Conservation (phyloP, 75 land plant genomes). For the Cryptomeria japonica region DNA sequence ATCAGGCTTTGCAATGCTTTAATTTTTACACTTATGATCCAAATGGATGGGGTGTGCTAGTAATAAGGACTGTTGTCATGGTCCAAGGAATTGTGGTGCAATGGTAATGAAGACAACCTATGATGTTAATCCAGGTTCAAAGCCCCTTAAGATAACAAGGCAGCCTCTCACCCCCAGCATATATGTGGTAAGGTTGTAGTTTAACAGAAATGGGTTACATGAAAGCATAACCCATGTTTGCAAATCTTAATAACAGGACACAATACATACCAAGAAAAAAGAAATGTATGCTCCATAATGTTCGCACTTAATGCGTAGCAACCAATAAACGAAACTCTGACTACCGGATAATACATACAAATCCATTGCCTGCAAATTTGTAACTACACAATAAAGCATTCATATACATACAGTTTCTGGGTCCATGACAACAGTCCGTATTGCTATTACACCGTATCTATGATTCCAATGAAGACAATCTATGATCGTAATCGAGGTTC, state of each 20-base stretch:
- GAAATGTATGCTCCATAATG: neutral
- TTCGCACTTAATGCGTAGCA: neutral
- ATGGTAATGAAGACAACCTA: neutral
- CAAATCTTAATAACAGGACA: neutral
- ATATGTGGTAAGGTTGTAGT: neutral
- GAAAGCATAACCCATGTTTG: neutral
- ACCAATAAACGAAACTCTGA: neutral
- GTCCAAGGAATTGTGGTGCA: too few relatives aligned
- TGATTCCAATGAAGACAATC: too few relatives aligned
- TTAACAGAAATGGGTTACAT: neutral
- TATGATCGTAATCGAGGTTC: too few relatives aligned
- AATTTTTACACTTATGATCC: too few relatives aligned
- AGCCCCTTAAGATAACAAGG: neutral
- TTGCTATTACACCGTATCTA: too few relatives aligned
- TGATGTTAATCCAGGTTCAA: neutral
- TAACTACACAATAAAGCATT: too few relatives aligned
- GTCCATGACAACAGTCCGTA: too few relatives aligned
- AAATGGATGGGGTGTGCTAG: too few relatives aligned
- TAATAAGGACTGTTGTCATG: too few relatives aligned
- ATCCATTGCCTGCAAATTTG: slow-evolving; percentile 47
- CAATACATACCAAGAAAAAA: neutral
- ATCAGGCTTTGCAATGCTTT: neutral
- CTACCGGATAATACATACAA: neutral
- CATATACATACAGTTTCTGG: too few relatives aligned
- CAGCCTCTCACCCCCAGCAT: neutral